A percentile compares a stretch with the other conserved stretches of the same genome.
These are phyloP conservation scores for Colletotrichum costaricense DNA, from an alignment of 2,329 filamentous ascomycete genomes.

Conservation along the genomic window DNA sequence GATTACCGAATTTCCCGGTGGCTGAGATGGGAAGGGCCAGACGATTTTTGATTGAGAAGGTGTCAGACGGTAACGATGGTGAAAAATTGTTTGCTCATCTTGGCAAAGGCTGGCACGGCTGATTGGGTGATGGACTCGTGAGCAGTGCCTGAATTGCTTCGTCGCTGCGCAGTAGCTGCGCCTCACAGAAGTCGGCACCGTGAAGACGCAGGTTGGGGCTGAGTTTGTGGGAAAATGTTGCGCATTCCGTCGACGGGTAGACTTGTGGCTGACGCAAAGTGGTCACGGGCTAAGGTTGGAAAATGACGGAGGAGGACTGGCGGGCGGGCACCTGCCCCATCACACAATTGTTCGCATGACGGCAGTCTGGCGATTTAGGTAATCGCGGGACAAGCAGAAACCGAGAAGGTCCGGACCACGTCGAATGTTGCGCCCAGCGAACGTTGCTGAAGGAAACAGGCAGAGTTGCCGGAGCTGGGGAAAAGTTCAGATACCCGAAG, in stretches of 20 bases:
- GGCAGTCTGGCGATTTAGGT: too few species aligned
- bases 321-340: too few species aligned
- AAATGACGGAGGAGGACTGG: not conserved
- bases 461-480: too few species aligned
- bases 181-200: not conserved
- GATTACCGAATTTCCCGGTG: not conserved
- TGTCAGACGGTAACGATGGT: not conserved
- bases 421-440: too few species aligned
- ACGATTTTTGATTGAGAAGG: not conserved
- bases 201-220: not conserved
- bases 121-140: not conserved
- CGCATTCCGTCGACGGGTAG: not conserved
- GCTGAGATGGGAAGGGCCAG: not conserved
- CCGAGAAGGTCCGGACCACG: too few species aligned
- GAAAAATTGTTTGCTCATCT: not conserved
- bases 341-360: too few species aligned
- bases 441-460: too few species aligned
- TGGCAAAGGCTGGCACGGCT: not conserved
- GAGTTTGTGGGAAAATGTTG: not conserved
- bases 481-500: too few species aligned
- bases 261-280: too few species aligned
- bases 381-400: too few species aligned
- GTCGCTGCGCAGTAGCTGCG: not conserved
- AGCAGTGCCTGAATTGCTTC: not conserved
- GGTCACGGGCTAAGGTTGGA: not conserved